Evolutionary conservation across 1,284 basidiomycete genomes (phyloP).

Genomic region (Cryptococcus jaspeensis): DNA sequence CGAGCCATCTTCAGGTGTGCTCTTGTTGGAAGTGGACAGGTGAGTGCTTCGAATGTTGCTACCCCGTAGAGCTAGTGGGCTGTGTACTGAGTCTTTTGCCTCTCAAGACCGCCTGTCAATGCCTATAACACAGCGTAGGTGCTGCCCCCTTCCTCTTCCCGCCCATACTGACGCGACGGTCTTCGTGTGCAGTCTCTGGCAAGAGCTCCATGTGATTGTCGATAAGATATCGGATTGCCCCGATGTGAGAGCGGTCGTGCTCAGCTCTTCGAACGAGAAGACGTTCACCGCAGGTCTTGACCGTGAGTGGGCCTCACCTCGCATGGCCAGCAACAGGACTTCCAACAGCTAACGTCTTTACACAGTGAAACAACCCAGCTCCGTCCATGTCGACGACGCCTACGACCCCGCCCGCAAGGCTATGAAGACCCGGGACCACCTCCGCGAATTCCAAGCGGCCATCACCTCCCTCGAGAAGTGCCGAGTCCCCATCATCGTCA

Average conservation of each 20-base stretch:
- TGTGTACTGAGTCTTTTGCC: no score
- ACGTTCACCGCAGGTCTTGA: slow-evolving; percentile 80
- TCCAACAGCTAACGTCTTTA: background rate
- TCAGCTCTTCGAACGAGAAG: slow-evolving; percentile 68
- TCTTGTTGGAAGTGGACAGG: slow-evolving; percentile 50
- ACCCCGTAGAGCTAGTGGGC: background rate
- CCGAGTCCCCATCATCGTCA: slow-evolving; percentile 79
- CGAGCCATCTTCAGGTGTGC: slow-evolving; percentile 36
- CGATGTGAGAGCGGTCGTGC: slow-evolving; percentile 66
- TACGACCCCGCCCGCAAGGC: slow-evolving; percentile 61
- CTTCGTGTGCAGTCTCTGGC: slow-evolving; percentile 67
- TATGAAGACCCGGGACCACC: slow-evolving; percentile 55
- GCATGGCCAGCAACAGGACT: background rate
- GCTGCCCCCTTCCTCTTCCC: slow-evolving; percentile 6
- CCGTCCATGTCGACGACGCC: background rate
- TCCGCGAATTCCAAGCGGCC: slow-evolving; percentile 67
- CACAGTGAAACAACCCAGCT: background rate
- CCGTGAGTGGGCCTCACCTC: slow-evolving; percentile 54
- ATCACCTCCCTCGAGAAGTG: slow-evolving; percentile 70
- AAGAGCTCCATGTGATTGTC: slow-evolving; percentile 64
- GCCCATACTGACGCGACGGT: background rate
- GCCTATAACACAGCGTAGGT: slow-evolving; percentile 65
- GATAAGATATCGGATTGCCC: slow-evolving; percentile 59
- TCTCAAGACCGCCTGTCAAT: slow-evolving; percentile 66
- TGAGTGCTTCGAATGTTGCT: slow-evolving; percentile 17